Conservation (phyloP, 1,284 basidiomycete species). For the Termitomyces sp. region DNA sequence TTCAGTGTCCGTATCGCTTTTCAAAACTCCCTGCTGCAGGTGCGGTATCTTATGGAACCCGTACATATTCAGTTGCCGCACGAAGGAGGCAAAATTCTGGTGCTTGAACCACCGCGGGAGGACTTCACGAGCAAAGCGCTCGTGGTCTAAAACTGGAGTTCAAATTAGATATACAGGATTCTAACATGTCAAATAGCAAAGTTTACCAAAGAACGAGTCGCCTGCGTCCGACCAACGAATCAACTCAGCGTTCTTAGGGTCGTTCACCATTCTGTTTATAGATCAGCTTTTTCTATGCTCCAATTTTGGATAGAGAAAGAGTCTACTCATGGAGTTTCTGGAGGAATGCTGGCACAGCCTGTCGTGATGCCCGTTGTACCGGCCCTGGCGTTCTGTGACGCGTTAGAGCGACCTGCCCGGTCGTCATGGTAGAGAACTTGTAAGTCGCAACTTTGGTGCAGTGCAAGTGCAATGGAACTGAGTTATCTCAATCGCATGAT, state of each 20-base stretch:
- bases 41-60: conserved; percentile 96
- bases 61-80: conserved; percentile 97
- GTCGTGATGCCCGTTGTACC: conserved; percentile 11
- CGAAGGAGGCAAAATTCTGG: conserved; percentile 91
- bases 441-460: not conserved
- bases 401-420: conserved; percentile 17
- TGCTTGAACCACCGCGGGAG: conserved; percentile 96
- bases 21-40: conserved; percentile 90
- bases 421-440: conserved; percentile 16
- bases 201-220: conserved; percentile 84
- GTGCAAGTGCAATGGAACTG: not conserved
- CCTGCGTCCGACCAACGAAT: conserved; percentile 90
- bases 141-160: conserved; percentile 81
- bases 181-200: not conserved
- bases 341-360: conserved; percentile 20
- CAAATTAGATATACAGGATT: not conserved
- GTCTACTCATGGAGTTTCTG: conserved; percentile 22
- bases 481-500: conserved; percentile 11
- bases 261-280: conserved; percentile 80
- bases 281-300: not conserved
- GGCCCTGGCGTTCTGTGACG: conserved; percentile 14
- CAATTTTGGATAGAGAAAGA: not conserved
- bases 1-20: conserved; percentile 78
- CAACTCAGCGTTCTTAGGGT: conserved; percentile 74
- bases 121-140: conserved; percentile 87